These are phyloP conservation scores for Sordariomycetes sp. DNA, from an alignment of 2,329 filamentous ascomycete species.

Conservation along the genomic window DNA sequence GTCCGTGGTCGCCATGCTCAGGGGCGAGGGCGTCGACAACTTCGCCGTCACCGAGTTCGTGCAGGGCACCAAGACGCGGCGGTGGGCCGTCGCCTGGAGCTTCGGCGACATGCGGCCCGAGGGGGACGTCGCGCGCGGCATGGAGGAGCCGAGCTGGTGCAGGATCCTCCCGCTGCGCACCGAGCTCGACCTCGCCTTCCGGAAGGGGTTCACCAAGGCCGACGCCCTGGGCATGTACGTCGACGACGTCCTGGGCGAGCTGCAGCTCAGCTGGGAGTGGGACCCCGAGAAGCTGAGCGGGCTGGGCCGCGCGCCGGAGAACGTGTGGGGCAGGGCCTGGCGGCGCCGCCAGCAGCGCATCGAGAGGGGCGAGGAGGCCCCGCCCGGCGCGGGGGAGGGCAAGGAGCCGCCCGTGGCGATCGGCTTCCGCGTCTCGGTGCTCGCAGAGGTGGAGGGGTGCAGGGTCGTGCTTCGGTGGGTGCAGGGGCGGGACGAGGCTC, in stretches of 20 bases:
- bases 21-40: constrained; percentile 50
- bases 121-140: constrained; percentile 30
- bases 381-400: constrained; percentile 12
- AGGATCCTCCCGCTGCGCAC: constrained; percentile 31
- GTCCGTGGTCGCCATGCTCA: constrained; percentile 47
- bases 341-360: constrained; percentile 29
- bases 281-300: constrained; percentile 40
- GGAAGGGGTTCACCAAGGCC: neutral
- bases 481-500: constrained; percentile 58
- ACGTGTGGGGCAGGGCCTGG: constrained; percentile 71
- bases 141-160: constrained; percentile 26
- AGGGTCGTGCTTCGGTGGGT: constrained; percentile 42
- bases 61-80: constrained; percentile 65
- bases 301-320: constrained; percentile 51
- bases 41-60: constrained; percentile 74
- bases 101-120: constrained; percentile 58
- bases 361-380: constrained; percentile 6
- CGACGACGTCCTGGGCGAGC: constrained; percentile 30
- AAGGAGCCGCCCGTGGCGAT: neutral
- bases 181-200: constrained; percentile 21
- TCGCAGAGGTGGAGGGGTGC: neutral
- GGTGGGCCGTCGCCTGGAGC: constrained; percentile 88
- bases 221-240: neutral
- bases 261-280: constrained; percentile 57
- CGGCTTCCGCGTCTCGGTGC: constrained; percentile 7